Percentiles rank a stretch among this genome's conserved stretches.
These are phyloP conservation scores for Dictyostelium purpureum DNA, from an alignment of 78 protist species.

Conservation along the genomic window DNA sequence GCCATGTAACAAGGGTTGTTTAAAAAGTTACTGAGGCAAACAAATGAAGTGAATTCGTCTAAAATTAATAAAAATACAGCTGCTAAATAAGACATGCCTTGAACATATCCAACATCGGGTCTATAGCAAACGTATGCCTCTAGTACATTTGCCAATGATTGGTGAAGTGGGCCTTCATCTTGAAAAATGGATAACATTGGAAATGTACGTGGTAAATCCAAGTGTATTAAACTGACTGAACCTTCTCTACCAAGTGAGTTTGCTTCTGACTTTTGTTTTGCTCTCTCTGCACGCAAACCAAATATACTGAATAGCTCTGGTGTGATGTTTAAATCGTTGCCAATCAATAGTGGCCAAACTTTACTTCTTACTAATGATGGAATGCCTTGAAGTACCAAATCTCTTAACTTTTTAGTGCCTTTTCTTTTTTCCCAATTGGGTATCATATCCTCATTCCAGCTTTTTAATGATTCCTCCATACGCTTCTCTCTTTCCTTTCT, in stretches of 20 bases:
- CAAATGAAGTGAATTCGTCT: constrained; percentile 86
- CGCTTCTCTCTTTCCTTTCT: constrained; percentile 67
- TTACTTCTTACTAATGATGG: constrained; percentile 82
- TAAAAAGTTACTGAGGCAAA: constrained; percentile 87
- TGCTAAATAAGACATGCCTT: constrained; percentile 97
- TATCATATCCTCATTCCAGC: constrained; percentile 57
- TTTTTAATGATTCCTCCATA: constrained; percentile 50
- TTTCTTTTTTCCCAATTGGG: constrained; percentile 72
- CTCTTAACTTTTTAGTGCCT: constrained; percentile 50
- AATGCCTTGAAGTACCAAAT: constrained; percentile 74
- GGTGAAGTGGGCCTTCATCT: constrained; percentile 84
- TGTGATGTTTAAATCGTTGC: constrained; percentile 87
- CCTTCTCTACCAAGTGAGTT: constrained; percentile 61
- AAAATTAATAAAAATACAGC: constrained; percentile 91
- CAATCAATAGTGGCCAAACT: constrained; percentile 85
- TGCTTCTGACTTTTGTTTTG: constrained; percentile 66
- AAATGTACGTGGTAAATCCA: constrained; percentile 87
- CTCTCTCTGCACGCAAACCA: constrained; percentile 73
- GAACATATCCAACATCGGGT: constrained; percentile 90
- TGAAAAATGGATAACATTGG: constrained; percentile 82
- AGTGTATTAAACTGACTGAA: constrained; percentile 68
- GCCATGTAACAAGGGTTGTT: constrained; percentile 75
- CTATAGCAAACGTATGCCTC: constrained; percentile 89
- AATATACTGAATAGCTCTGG: constrained; percentile 86
- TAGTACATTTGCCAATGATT: constrained; percentile 78